Evolutionary conservation across 257 asterid species (phyloP).

Genomic region (Datura wrightii): DNA sequence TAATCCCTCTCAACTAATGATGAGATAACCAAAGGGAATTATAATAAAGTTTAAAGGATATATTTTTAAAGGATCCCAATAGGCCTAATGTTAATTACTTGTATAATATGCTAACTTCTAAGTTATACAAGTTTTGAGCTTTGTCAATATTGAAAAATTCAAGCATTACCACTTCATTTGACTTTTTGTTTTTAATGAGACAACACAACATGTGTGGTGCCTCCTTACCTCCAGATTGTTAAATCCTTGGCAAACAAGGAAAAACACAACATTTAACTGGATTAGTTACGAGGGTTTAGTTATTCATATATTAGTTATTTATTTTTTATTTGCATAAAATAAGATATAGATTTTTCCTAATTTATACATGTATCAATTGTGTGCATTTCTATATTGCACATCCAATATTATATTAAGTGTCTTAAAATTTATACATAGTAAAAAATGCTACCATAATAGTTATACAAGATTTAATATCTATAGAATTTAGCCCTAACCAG

Average conservation of each 20-base stretch:
- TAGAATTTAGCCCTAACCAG: no score
- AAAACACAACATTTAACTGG: not conserved
- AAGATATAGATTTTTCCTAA: no score
- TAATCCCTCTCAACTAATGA: no score
- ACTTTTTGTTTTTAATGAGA: not conserved
- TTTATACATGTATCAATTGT: no score
- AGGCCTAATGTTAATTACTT: not conserved
- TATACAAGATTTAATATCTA: no score
- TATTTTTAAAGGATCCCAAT: not conserved
- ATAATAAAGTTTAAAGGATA: no score
- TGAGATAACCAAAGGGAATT: no score
- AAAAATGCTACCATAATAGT: no score
- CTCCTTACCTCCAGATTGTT: not conserved
- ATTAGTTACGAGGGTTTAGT: not conserved
- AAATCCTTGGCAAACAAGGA: not conserved
- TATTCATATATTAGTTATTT: no score
- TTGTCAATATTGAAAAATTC: constrained; percentile 1
- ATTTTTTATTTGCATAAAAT: not conserved
- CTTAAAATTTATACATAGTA: no score
- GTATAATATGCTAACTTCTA: not conserved
- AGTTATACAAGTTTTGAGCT: not conserved
- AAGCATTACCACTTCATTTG: constrained; percentile 17
- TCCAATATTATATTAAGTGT: no score
- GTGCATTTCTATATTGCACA: no score
- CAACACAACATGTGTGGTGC: not conserved